Percentiles rank a stretch among this genome's conserved stretches.
Evolutionary conservation across 345 rosid genomes (phyloP).

Genomic region (Gossypium thurberi): DNA sequence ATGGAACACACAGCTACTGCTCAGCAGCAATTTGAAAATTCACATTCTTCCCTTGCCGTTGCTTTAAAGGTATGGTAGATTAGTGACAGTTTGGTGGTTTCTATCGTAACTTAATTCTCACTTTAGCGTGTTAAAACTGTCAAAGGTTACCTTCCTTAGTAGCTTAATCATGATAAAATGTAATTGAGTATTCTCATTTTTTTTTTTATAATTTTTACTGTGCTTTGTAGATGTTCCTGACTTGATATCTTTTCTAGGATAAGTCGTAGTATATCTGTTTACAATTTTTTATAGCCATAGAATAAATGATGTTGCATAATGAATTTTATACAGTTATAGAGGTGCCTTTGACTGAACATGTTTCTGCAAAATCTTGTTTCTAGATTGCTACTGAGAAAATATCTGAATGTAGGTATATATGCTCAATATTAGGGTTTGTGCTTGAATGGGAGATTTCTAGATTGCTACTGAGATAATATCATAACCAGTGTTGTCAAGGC

Average conservation of each 20-base stretch:
- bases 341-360: not conserved
- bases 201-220: not conserved
- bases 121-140: not conserved
- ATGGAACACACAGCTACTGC: slow-evolving; percentile 46
- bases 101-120: not conserved
- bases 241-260: not conserved
- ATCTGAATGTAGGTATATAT: not conserved
- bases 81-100: not conserved
- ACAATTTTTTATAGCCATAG: not conserved
- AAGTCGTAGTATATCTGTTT: not conserved
- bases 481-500: too few relatives aligned
- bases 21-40: slow-evolving; percentile 62
- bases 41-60: slow-evolving; percentile 54
- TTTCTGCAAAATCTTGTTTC: not conserved
- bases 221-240: not conserved
- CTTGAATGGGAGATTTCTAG: not conserved
- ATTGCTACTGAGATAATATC: too few relatives aligned
- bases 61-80: slow-evolving; percentile 45
- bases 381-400: not conserved
- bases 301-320: not conserved
- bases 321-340: not conserved
- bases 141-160: not conserved
- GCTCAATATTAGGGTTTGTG: not conserved
- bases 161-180: not conserved
- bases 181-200: not conserved